Evolutionary conservation across 2,329 filamentous ascomycete species (phyloP), one percentile per base, ranked within the genome.

Genomic region (Xenoacremonium recifei): DNA sequence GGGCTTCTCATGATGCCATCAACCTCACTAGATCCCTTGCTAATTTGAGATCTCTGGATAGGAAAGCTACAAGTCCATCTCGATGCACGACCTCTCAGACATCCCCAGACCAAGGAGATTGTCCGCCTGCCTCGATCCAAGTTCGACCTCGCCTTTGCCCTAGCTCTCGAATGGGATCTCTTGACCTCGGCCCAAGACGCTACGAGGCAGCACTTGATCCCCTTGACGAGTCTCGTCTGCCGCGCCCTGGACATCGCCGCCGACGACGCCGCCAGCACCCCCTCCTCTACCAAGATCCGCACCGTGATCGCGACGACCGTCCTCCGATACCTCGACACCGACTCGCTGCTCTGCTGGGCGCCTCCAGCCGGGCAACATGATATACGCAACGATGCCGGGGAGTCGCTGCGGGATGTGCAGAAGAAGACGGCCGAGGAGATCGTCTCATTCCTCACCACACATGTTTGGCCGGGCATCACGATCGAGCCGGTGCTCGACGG

Each of bases 91-190:
- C 83, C 90, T 4, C 80, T 99, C 47, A 84, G 91, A 48, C 89
- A 87, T 38, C 87, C 85, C 1, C 75, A 79, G 45, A 83, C 83
- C 39, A 89, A 91, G 61, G 62, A 78, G 30, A 73, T 89, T 49
- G 73, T 99, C 55, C 79, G 76, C 2, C 59, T 97, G 20, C 91
- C 93, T 0, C 57, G 70, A 2, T 78, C 76, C 42, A 97, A 96
- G 69, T 83, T 82, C 21, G 79, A 89, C 58, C 84, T 97, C 29
- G 92, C 92, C 18, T 77, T 84, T 33, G 88, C 89, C 42, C 83
- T 99, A 49, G 93, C 92, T 3, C 70, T 95, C 33, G 93, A 99
- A 72, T 99, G 93, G 93, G 91, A 96, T 63, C 75, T 85, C 36
- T 77, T 99, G 47, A 77, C 84, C 18, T 87, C 87, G 12, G 82